Conservation (phyloP, 2,329 filamentous ascomycete genomes). For the Sporothrix mexicana region DNA sequence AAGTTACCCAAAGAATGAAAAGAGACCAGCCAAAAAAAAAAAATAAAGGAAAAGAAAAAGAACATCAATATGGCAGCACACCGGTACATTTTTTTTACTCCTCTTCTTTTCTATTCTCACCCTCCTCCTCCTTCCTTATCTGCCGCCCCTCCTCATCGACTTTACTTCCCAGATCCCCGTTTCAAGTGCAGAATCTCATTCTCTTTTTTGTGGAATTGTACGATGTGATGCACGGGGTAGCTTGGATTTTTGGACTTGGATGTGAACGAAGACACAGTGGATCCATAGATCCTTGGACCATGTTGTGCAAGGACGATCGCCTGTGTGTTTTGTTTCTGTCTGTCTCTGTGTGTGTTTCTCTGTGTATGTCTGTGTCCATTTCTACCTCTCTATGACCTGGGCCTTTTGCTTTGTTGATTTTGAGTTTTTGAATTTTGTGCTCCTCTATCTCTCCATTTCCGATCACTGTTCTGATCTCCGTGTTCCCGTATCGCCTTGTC, state of each 20-base stretch:
- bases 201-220: slow-evolving; percentile 12
- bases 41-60: background rate
- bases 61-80: background rate
- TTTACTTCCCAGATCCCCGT: slow-evolving; percentile 4
- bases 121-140: background rate
- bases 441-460: background rate
- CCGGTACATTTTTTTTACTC: background rate
- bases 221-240: slow-evolving; percentile 14
- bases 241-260: background rate
- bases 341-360: too few species aligned
- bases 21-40: background rate
- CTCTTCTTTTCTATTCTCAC: background rate
- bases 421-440: background rate
- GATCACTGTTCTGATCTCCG: background rate
- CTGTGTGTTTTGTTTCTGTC: slow-evolving; percentile 16
- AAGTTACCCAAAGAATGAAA: too few species aligned
- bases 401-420: background rate
- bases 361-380: too few species aligned
- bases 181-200: slow-evolving; percentile 25
- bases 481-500: background rate
- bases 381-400: background rate
- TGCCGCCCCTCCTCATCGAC: background rate
- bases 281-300: background rate
- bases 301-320: slow-evolving; percentile 11
- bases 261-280: background rate